Percentiles rank a stretch among this genome's conserved stretches.
These are phyloP conservation scores for Tulasnella sp. DNA, from an alignment of 768 basidiomycete genomes.

Conservation along the genomic window DNA sequence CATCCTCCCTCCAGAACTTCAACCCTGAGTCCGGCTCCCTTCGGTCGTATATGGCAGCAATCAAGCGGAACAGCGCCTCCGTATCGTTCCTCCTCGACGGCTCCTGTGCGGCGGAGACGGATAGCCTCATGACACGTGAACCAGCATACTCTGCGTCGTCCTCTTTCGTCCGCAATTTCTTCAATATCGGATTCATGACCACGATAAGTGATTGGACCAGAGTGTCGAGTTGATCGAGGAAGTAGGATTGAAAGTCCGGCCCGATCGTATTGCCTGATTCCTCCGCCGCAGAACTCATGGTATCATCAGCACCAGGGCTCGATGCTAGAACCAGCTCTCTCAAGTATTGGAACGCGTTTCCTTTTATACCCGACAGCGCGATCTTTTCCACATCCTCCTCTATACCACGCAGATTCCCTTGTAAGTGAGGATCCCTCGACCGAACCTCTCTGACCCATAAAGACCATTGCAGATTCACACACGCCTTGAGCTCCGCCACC, in stretches of 20 bases:
- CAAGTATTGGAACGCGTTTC: constrained; percentile 69
- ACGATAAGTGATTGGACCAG: constrained; percentile 47
- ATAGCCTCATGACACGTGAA: constrained; percentile 51
- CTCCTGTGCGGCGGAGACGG: constrained; percentile 33
- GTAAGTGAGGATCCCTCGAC: constrained; percentile 50
- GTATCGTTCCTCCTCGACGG: constrained; percentile 59
- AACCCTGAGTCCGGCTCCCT: constrained; percentile 67
- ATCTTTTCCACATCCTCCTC: constrained; percentile 71
- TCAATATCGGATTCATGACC: constrained; percentile 26
- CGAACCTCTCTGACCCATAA: constrained; percentile 71
- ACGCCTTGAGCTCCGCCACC: constrained; percentile 58
- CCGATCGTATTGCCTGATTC: constrained; percentile 20
- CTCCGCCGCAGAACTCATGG: constrained; percentile 1
- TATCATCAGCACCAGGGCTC: constrained; percentile 35
- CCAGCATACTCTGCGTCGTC: constrained; percentile 70
- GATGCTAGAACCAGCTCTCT: constrained; percentile 48
- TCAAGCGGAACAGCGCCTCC: constrained; percentile 71
- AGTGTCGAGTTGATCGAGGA: constrained; percentile 57
- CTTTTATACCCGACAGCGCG: constrained; percentile 74
- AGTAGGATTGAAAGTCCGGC: constrained; percentile 39
- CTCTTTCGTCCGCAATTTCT: constrained; percentile 69
- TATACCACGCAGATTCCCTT: constrained; percentile 37
- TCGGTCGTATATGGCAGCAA: constrained; percentile 67
- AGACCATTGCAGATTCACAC: constrained; percentile 76
- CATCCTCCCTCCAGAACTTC: constrained; percentile 63